Conservation (phyloP, 1,284 basidiomycete species). For the Peniophora sp. region DNA sequence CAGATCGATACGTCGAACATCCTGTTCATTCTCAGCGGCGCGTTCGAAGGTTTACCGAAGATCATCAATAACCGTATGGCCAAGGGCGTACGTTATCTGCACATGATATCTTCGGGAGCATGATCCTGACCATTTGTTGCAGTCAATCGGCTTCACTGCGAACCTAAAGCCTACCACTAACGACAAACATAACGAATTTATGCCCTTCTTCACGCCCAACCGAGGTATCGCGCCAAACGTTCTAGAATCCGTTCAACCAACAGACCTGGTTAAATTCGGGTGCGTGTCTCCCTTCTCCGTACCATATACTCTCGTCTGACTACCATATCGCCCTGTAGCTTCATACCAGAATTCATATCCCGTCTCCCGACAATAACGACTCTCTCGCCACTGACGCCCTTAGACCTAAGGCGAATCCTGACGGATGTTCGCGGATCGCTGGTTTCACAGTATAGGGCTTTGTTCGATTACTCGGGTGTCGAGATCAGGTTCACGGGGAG, state of each 20-base stretch:
- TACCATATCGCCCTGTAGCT: constrained; percentile 30
- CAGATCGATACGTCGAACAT: constrained; percentile 85
- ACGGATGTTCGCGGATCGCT: constrained; percentile 89
- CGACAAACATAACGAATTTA: constrained; percentile 23
- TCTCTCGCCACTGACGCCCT: constrained; percentile 62
- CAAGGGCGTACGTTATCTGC: constrained; percentile 68
- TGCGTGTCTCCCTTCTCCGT: constrained; percentile 19
- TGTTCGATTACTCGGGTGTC: constrained; percentile 76
- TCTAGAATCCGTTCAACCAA: constrained; percentile 62
- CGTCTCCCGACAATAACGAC: constrained; percentile 85
- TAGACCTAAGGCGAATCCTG: constrained; percentile 82
- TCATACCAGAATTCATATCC: constrained; percentile 93
- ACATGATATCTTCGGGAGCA: not conserved
- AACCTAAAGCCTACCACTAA: constrained; percentile 40
- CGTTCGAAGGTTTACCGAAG: constrained; percentile 87
- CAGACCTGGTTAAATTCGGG: constrained; percentile 84
- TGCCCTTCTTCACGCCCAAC: constrained; percentile 75
- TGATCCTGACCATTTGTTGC: constrained; percentile 3
- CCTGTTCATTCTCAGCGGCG: constrained; percentile 86
- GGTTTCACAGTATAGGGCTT: constrained; percentile 80
- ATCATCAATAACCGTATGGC: constrained; percentile 73
- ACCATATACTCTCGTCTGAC: not conserved
- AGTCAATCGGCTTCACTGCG: constrained; percentile 89
- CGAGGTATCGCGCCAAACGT: constrained; percentile 38
- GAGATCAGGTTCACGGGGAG: constrained; percentile 77